Evolutionary conservation across 2,329 filamentous ascomycete species (phyloP), one percentile per base, ranked within the genome.

Genomic region (Escovopsis weberi): DNA sequence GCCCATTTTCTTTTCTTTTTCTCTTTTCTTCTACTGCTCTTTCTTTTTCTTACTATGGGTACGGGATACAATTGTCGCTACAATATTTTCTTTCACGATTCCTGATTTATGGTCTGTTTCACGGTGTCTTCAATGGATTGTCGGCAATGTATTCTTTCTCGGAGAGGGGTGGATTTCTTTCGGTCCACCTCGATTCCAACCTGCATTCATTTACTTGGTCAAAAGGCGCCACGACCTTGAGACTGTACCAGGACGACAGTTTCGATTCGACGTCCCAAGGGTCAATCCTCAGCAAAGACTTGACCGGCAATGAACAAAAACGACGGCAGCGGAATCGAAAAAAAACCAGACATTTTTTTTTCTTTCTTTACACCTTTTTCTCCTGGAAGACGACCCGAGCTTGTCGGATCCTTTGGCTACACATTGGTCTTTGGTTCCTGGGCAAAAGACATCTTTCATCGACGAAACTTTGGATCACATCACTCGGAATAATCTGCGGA

Each of bases 381-480:
- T 43, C 32, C 42, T 40, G 39, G 33, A 37, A 41, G 46, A 48
- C 28, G 33, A 41, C 40, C 51, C 52, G 23, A 50, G 47, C 51
- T 52, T 50, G 52, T 50, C 50, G 51, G 47, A 50, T 47, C 51
- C 52, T 49, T 58, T 54, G 51, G 53, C 53, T 52, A 56, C 48
- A 47, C 53, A 45, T 43, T 45, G 51, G 52, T 50, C 47, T 42
- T 47, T 48, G 55, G 53, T 43, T 48, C 50, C 47, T 51, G 47
- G 47, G 53, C 51, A 51, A 48, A 48, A 45, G 44, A 51, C 45
- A 48, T 49, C 49, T 53, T 56, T 55, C 52, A 54, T 53, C 51
- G 47, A 49, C 44, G 51, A 49, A 51, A 59, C 53, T 56, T 58
- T 56, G 53, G 52, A 55, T 57, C 54, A 56, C 51, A 55, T 56